Evolutionary conservation across 768 basidiomycete species (phyloP).

Genomic region (Collybiopsis confluens): DNA sequence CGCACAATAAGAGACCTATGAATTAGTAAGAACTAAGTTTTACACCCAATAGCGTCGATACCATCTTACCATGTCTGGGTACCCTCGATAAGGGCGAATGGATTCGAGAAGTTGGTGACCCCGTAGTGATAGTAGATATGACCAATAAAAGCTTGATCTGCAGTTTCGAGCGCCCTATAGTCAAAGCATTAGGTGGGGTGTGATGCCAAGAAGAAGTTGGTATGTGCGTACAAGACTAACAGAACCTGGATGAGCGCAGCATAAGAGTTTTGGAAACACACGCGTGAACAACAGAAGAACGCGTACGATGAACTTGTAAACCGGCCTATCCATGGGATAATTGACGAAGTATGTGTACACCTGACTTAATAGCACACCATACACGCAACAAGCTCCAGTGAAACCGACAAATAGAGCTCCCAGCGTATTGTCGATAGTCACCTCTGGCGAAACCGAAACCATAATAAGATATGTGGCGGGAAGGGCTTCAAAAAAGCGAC

Average conservation of each 20-base stretch:
- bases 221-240: constrained; percentile 27
- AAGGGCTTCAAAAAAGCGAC: background rate
- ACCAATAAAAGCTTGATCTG: constrained; percentile 53
- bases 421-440: constrained; percentile 43
- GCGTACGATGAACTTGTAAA: constrained; percentile 50
- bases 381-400: constrained; percentile 45
- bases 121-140: constrained; percentile 55
- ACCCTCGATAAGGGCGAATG: constrained; percentile 28
- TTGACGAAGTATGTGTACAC: constrained; percentile 49
- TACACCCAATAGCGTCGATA: background rate
- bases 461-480: background rate
- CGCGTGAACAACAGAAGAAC: too few relatives aligned
- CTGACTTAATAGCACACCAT: constrained; percentile 53
- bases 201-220: background rate
- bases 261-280: too few relatives aligned
- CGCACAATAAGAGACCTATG: constrained; percentile 50
- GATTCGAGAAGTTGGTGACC: constrained; percentile 39
- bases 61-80: constrained; percentile 41
- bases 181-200: background rate
- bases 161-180: constrained; percentile 45
- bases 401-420: constrained; percentile 62
- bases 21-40: background rate
- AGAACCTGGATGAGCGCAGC: constrained; percentile 26
- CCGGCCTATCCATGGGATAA: constrained; percentile 48
- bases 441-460: background rate